Base-by-base conservation (phyloP, 148 eudicot genomes). In the Cornus florida region DNA sequence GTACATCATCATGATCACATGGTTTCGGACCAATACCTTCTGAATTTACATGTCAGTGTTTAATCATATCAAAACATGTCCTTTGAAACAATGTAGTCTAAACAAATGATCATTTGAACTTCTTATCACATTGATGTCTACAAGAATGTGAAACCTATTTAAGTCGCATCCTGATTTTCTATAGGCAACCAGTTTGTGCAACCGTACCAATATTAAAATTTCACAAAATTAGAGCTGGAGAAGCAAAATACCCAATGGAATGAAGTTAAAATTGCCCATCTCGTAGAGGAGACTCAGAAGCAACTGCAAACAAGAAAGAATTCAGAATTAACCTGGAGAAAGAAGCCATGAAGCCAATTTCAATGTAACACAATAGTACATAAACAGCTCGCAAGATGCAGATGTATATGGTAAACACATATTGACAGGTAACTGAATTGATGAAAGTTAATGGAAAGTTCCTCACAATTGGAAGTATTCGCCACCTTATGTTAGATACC, bases 261-360 rank as follows among this genome's bases (percentile, higher is more conserved):
- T 10, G 24, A 57, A 57, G 41, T 74, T 76, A 72, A 79, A 72
- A 19, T 70, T 62, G 67, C 71, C 66, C 14, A 43, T 20, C n/a
- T 68, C 56, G 22, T 79, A 79, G 48, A 79, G 60, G 16, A 64
- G 32, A 73, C 76, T 67, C 76, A 79, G 33, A 41, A 72, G 48
- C 65, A 72, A 56, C 81, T 79, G 76, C 43, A 38, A 35, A 79
- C 35, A 79, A 43, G 69, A 59, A 35, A 43, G 35, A 19, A 17
- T 24, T 24, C 19, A 62, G 19, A 35, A 78, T 24, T 41, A 1
- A 4, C 43, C 43, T 22, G 31, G 53, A 31, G 56, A 50, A 77
- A 77, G 59, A 53, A 53, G 59, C 12, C 59, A 43, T 6, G 48
- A 43, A 43, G 48, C 48, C 48, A 43, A 33, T 38, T 7, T 67